Evolutionary conservation across 2,329 filamentous ascomycete genomes (phyloP).

Genomic region (Talaromyces sp.): DNA sequence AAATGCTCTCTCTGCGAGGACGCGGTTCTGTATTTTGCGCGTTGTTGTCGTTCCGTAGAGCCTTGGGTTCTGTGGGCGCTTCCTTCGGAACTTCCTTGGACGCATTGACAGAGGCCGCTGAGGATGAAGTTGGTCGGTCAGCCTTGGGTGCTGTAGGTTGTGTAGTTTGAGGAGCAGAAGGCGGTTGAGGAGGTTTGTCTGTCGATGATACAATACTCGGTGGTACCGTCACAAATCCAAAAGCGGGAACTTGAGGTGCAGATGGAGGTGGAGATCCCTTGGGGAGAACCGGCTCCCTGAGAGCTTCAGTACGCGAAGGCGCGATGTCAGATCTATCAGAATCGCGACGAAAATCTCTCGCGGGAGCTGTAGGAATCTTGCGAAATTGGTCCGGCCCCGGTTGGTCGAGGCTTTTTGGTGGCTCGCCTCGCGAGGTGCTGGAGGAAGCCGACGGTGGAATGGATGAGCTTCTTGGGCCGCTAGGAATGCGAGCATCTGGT

Average conservation of each 20-base stretch:
- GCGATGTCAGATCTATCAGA: constrained; percentile 22
- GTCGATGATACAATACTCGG: constrained; percentile 17
- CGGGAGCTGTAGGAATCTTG: constrained; percentile 15
- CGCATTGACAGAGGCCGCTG: constrained; percentile 10
- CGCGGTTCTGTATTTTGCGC: constrained; percentile 19
- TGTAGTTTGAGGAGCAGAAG: not conserved
- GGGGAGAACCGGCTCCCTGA: constrained; percentile 21
- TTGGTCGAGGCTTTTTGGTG: constrained; percentile 17
- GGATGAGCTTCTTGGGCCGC: constrained; percentile 9
- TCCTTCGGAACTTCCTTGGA: constrained; percentile 24
- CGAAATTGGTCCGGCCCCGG: constrained; percentile 18
- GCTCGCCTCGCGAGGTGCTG: constrained; percentile 16
- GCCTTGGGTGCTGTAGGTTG: not conserved
- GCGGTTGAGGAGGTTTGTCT: constrained; percentile 14
- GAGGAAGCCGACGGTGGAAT: constrained; percentile 7
- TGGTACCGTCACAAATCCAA: constrained; percentile 32
- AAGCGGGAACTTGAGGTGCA: constrained; percentile 37
- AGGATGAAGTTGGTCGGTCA: constrained; percentile 13
- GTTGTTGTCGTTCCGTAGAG: constrained; percentile 27
- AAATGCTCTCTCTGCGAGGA: constrained; percentile 17
- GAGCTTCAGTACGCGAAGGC: constrained; percentile 19
- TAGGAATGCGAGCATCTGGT: constrained; percentile 15
- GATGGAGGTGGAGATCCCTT: constrained; percentile 33
- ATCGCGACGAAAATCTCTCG: constrained; percentile 27
- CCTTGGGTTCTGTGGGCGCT: constrained; percentile 41